phyloP scores from a whole-genome alignment of 78 protist species.

The Dictyostelium capitatum region DNA sequence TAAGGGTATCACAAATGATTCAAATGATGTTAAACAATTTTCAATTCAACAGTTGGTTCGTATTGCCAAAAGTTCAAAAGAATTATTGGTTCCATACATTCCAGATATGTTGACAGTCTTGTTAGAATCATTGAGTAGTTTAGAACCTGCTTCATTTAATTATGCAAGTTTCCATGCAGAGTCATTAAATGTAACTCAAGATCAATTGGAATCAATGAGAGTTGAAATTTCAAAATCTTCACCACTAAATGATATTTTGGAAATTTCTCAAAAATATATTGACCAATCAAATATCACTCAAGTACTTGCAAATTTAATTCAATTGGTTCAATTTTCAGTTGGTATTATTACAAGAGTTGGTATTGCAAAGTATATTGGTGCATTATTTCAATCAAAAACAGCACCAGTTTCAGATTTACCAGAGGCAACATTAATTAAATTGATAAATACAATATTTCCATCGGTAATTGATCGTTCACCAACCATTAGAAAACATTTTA shows the following conservation, averaged over 20 bases:
- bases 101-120: constrained; percentile 43
- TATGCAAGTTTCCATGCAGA: constrained; percentile 79
- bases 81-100: constrained; percentile 41
- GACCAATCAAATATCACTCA: constrained; percentile 32
- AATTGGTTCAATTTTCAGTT: constrained; percentile 72
- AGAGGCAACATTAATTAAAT: background rate
- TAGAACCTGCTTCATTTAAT: constrained; percentile 81
- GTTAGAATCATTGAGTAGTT: constrained; percentile 57
- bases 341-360: constrained; percentile 80
- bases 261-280: constrained; percentile 35
- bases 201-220: constrained; percentile 64
- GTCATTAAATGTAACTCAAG: constrained; percentile 49
- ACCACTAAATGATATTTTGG: constrained; percentile 68
- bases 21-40: constrained; percentile 56
- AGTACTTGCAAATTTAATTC: constrained; percentile 42
- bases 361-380: constrained; percentile 54
- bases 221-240: constrained; percentile 65
- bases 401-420: constrained; percentile 21
- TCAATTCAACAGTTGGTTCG: constrained; percentile 42
- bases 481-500: constrained; percentile 24
- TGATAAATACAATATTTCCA: constrained; percentile 49
- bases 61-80: constrained; percentile 64
- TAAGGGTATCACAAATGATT: constrained; percentile 66
- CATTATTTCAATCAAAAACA: constrained; percentile 32
- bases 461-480: constrained; percentile 38